These are phyloP conservation scores for Botrytis elliptica DNA, from an alignment of 2,329 filamentous ascomycete species.

Conservation along the genomic window DNA sequence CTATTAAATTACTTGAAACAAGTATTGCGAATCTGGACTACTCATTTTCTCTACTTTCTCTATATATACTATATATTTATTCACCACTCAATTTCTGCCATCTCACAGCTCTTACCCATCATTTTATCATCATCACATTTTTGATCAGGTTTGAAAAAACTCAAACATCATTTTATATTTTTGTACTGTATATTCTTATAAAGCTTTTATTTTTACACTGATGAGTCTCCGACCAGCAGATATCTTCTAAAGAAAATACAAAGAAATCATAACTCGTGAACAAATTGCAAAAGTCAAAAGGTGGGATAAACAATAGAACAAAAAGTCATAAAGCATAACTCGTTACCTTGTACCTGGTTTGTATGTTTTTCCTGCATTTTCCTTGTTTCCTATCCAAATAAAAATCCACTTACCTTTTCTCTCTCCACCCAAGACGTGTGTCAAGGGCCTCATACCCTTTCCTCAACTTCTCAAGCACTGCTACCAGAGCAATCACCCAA, in stretches of 20 bases:
- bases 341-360: not conserved
- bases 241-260: not conserved
- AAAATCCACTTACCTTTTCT: not conserved
- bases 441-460: not conserved
- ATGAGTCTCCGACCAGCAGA: not conserved
- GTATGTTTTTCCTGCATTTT: not conserved
- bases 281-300: not conserved
- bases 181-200: not conserved
- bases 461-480: not conserved
- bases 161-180: not conserved
- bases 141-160: not conserved
- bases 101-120: not conserved
- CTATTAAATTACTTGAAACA: not conserved
- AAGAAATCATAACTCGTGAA: not conserved
- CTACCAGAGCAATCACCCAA: not conserved
- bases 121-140: not conserved
- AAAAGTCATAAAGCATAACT: not conserved
- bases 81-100: not conserved
- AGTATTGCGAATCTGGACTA: rapidly evolving
- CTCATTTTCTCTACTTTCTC: not conserved
- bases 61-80: not conserved
- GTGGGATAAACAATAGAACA: not conserved
- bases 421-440: not conserved
- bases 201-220: not conserved
- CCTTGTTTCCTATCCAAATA: not conserved